Base-by-base conservation (phyloP, 2,329 filamentous ascomycete genomes). In the Leptodontidium sp. region DNA sequence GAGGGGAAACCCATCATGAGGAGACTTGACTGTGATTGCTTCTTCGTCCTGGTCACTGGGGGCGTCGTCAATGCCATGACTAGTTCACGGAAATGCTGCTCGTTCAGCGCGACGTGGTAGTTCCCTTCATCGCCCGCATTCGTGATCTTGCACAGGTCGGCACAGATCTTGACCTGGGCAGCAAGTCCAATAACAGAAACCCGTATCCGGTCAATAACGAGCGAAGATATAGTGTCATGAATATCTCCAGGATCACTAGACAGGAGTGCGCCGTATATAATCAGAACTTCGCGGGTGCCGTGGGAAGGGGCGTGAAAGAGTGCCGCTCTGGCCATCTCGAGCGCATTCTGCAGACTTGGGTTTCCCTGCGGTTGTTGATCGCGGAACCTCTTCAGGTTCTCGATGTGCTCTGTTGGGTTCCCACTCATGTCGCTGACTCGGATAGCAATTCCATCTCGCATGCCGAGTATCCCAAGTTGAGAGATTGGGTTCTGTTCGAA, bases 401-500 rank as follows among this genome's bases (percentile, higher is more conserved):
- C 88, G 67, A 98, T 88, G 79, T 98, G 96, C 70, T 97, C 93
- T 9, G 90, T 90, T 2, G 95, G 94, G 77, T 98, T 98, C 11
- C 96, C 96, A 66, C 92, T 91, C 84, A 98, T 90, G 77, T 97
- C 93, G 77, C 92, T 96, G 71, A 99, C 88, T 49, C 93, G 86
- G 29, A 97, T 84, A 1, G 94, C 94, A 17, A 98, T 85, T 17
- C 96, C 96, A 79, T 98, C 96, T 70, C 93, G 89, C 92, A 98
- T 97, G 62, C 93, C 95, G 49, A 99, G 84, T 38, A 99, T 91
- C 29, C 92, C 94, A 67, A 99, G 87, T 81, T 99, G 96, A 11
- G 94, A 97, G 73, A 99, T 98, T 12, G 96, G 96, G 77, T 99
- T 99, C 81, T 99, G 96, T 81, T 98, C 96, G 78, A 98, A 99